phyloP scores from a whole-genome alignment of 176 grass and related monocot species.

The Musa troglodytarum region DNA sequence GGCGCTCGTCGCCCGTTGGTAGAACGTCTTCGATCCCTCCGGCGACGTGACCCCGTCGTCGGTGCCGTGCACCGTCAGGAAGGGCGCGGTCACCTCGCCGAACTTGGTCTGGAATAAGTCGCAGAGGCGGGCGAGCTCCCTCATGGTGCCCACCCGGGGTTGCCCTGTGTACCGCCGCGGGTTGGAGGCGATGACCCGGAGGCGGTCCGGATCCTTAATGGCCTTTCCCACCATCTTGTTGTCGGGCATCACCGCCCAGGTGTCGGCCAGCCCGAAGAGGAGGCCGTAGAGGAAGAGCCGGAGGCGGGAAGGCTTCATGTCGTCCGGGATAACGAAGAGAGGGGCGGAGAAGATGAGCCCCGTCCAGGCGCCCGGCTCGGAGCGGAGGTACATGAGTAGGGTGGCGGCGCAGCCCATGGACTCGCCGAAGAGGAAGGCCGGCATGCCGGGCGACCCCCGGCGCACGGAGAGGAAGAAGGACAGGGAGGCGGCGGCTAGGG shows the following conservation, averaged over 20 bases:
- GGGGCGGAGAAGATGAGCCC: conserved; percentile 58
- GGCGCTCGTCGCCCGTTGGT: conserved; percentile 39
- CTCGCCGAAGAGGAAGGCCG: conserved; percentile 60
- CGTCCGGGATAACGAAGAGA: conserved; percentile 51
- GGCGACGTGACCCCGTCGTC: conserved; percentile 46
- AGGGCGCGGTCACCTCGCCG: conserved; percentile 40
- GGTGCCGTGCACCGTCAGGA: conserved; percentile 50
- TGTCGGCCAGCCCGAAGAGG: conserved; percentile 59
- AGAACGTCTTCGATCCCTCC: conserved; percentile 59
- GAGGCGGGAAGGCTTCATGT: conserved; percentile 46
- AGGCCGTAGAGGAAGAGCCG: conserved; percentile 55
- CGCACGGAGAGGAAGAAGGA: conserved; percentile 61
- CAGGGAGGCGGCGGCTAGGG: conserved; percentile 42
- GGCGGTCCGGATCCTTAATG: conserved; percentile 32
- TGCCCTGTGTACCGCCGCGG: conserved; percentile 34
- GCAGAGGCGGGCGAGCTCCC: conserved; percentile 48
- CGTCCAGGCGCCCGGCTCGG: conserved; percentile 35
- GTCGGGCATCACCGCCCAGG: conserved; percentile 52
- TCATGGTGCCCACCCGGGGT: conserved; percentile 59
- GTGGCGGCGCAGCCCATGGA: conserved; percentile 67
- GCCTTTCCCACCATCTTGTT: conserved; percentile 47
- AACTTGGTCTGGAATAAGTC: conserved; percentile 35
- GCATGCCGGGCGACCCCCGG: conserved; percentile 20
- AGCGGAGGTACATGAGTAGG: conserved; percentile 51
- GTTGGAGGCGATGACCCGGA: conserved; percentile 45